Conservation (phyloP, 441 rosid species). For the Jatropha podagrica region DNA sequence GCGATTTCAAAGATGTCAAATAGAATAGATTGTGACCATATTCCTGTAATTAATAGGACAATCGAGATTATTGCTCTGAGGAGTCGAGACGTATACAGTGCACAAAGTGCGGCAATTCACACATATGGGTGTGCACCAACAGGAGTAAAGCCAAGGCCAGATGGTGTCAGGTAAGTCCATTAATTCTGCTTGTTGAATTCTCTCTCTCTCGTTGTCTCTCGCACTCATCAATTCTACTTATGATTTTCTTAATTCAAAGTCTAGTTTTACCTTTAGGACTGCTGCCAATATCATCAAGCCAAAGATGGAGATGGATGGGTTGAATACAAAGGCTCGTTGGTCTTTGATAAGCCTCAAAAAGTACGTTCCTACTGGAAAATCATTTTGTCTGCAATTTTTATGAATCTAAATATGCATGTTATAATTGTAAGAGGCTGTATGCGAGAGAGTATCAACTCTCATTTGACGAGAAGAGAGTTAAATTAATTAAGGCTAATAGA, state of each 20-base stretch:
- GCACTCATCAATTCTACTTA: slow-evolving; percentile 1
- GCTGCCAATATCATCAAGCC: slow-evolving; percentile 96
- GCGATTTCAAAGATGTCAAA: not conserved
- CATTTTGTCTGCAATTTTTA: not conserved
- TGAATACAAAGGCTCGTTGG: slow-evolving; percentile 90
- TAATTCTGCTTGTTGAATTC: slow-evolving; percentile 14
- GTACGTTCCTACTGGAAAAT: slow-evolving; percentile 32
- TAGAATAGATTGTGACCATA: slow-evolving; percentile 6
- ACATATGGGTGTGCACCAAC: slow-evolving; percentile 95
- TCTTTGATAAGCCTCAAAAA: slow-evolving; percentile 77
- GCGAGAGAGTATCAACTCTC: not conserved
- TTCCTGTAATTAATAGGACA: slow-evolving; percentile 44
- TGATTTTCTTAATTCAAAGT: slow-evolving; percentile 8
- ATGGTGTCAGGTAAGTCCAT: slow-evolving; percentile 89
- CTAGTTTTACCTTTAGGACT: slow-evolving; percentile 55
- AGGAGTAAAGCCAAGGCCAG: slow-evolving; percentile 88
- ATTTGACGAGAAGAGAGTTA: not conserved
- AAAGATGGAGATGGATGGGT: slow-evolving; percentile 99
- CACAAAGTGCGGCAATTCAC: slow-evolving; percentile 90
- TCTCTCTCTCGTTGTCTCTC: not conserved
- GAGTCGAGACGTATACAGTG: slow-evolving; percentile 98
- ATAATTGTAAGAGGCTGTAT: not conserved
- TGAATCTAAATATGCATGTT: not conserved
- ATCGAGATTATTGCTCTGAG: slow-evolving; percentile 67
- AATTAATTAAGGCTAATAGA: not conserved